Base-by-base conservation (phyloP, 768 basidiomycete genomes). In the Tylopilus sp. region DNA sequence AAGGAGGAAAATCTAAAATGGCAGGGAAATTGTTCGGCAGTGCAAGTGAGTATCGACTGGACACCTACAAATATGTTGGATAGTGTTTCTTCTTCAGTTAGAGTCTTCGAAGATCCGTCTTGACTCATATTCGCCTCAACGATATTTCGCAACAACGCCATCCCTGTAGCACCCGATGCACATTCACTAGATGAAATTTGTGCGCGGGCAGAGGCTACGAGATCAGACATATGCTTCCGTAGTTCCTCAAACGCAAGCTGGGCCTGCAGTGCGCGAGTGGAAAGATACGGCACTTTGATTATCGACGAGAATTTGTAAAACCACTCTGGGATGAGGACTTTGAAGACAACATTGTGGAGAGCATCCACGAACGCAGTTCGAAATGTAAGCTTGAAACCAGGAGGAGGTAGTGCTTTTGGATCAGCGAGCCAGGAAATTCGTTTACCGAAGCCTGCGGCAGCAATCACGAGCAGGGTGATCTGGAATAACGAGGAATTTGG, bases 1-100 rank as follows among this genome's bases (percentile, higher is more conserved):
- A 21, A 80, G 58, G 23, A 78, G 67, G 57, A 79, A 79, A 3
- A 61, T 58, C 79, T 79, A 31, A 13, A 33, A 13, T 35, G 23
- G 13, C 2, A 28, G 20, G 40, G 40, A 33, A 5, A 18, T 47
- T 8, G 25, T 0, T 39, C 13, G 46, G 42, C 21, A 17, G 3
- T 3, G 25, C 4, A 13, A 31, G 28, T 18, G n/a, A 6, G 25
- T 38, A 11, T 5, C 23, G 42, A 39, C 2, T 31, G 30, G 8
- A 4, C 12, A 62, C 75, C 53, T 56, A 78, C 79, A 57, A 77
- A 79, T 47, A 74, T 72, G 53, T 80, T 70, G 3, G 77, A 79
- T 6, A 79, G 55, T 13, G 79, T 49, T 48, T 80, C 78, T 13
- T 65, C 73, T 33, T 80, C 77, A 2, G 71, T 72, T 25, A 80